phyloP scores from a whole-genome alignment of 441 rosid species.

The Biscutella auriculata region DNA sequence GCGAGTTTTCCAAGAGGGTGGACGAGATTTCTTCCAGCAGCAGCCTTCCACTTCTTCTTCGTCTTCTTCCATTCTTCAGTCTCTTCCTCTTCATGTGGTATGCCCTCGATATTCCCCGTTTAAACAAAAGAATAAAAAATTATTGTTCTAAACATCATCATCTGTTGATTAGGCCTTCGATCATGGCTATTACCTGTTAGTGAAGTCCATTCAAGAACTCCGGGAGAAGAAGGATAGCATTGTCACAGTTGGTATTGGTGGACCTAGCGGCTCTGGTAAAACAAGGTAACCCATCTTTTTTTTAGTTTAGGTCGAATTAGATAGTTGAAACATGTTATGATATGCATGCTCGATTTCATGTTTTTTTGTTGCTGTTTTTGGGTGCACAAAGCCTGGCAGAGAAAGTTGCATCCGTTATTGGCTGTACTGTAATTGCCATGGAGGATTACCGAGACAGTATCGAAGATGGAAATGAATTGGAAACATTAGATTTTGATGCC shows the following conservation, averaged over 20 bases:
- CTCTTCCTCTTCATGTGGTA: conserved; percentile 96
- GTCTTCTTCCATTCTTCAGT: conserved; percentile 75
- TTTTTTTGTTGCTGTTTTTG: conserved; percentile 8
- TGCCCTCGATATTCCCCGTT: too few relatives aligned
- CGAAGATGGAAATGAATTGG: conserved; percentile 81
- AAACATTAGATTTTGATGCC: conserved; percentile 77
- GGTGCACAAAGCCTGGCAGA: conserved; percentile 73
- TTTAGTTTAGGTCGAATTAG: neutral
- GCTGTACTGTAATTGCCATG: conserved; percentile 88
- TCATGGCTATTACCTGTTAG: conserved; percentile 72
- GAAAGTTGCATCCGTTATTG: conserved; percentile 93
- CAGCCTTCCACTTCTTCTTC: conserved; percentile 73
- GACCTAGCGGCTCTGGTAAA: conserved; percentile 96
- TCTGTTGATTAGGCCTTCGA: conserved; percentile 65
- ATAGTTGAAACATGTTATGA: neutral
- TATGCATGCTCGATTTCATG: conserved; percentile 7
- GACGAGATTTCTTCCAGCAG: conserved; percentile 80
- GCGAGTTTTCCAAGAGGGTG: conserved; percentile 83
- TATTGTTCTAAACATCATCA: too few relatives aligned
- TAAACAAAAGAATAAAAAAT: too few relatives aligned
- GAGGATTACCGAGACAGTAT: conserved; percentile 72
- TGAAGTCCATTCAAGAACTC: conserved; percentile 91
- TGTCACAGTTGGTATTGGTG: conserved; percentile 90
- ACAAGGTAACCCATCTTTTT: conserved; percentile 42
- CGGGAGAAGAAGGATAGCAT: conserved; percentile 78